Conservation (phyloP, 169 alveolate species). For the Plasmodium vivax region DNA sequence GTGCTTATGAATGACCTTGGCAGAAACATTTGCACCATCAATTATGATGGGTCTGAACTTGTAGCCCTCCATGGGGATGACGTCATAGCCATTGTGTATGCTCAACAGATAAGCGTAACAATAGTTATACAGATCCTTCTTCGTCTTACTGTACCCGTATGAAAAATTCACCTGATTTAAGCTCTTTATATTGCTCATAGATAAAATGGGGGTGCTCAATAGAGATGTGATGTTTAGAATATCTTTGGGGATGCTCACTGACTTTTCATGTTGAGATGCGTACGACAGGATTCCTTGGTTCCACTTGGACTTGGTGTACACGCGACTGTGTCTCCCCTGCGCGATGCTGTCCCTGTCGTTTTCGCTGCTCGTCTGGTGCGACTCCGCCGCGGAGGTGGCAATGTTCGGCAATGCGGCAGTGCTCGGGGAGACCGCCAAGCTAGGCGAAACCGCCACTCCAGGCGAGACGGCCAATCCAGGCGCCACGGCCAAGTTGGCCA, state of each 20-base stretch:
- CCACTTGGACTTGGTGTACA: neutral
- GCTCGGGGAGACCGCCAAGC: too few species aligned
- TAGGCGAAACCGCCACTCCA: too few species aligned
- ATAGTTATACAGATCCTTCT: conserved; percentile 35
- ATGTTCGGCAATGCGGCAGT: too few species aligned
- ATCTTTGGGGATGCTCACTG: conserved; percentile 31
- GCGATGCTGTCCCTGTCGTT: neutral
- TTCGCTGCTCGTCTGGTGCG: neutral
- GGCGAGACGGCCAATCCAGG: too few species aligned
- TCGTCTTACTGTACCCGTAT: conserved; percentile 22
- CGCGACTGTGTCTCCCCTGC: neutral
- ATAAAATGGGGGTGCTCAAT: conserved; percentile 7
- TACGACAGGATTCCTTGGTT: neutral
- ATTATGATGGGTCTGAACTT: conserved; percentile 51
- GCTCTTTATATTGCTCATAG: conserved; percentile 28
- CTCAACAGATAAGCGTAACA: conserved; percentile 35
- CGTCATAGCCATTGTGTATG: conserved; percentile 24
- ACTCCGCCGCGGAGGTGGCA: neutral
- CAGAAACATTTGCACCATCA: conserved; percentile 75
- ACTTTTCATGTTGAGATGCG: neutral
- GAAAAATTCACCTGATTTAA: conserved; percentile 33
- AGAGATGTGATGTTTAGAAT: conserved; percentile 26
- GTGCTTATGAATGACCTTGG: conserved; percentile 23
- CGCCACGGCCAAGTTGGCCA: too few species aligned
- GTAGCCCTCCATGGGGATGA: conserved; percentile 44